Evolutionary conservation across 2,329 filamentous ascomycete genomes (phyloP).

Genomic region (Stagonosporopsis cucurbitacearum): DNA sequence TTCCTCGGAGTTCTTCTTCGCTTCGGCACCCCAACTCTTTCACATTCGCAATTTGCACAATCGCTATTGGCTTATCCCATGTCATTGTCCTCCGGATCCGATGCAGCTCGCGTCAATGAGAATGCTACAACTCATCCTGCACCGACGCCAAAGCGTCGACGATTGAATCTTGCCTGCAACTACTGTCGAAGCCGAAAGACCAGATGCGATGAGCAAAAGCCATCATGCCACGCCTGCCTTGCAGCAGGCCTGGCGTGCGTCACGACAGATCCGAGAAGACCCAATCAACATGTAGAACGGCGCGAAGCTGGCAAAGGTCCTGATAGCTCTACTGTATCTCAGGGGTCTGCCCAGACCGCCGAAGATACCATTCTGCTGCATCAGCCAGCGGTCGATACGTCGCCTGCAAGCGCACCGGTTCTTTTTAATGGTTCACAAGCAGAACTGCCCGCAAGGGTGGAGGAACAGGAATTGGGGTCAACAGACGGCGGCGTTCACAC

Average conservation of each 20-base stretch:
- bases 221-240: not conserved
- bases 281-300: not conserved
- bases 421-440: no score
- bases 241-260: not conserved
- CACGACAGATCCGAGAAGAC: not conserved
- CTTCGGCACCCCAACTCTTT: not conserved
- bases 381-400: not conserved
- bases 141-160: not conserved
- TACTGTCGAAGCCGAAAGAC: not conserved
- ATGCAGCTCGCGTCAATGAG: not conserved
- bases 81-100: not conserved
- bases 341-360: not conserved
- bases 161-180: not conserved
- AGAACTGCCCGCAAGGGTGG: not conserved
- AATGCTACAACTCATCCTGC: not conserved
- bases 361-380: not conserved
- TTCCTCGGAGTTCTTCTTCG: not conserved
- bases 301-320: not conserved
- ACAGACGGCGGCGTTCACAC: no score
- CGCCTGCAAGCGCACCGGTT: not conserved
- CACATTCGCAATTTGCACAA: no score
- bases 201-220: constrained; percentile 1
- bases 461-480: not conserved
- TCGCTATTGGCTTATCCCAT: not conserved
- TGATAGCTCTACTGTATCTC: not conserved